Evolutionary conservation across 768 basidiomycete genomes (phyloP), one percentile per base, ranked within the genome.

Genomic region (Boletus vinaceobasis): DNA sequence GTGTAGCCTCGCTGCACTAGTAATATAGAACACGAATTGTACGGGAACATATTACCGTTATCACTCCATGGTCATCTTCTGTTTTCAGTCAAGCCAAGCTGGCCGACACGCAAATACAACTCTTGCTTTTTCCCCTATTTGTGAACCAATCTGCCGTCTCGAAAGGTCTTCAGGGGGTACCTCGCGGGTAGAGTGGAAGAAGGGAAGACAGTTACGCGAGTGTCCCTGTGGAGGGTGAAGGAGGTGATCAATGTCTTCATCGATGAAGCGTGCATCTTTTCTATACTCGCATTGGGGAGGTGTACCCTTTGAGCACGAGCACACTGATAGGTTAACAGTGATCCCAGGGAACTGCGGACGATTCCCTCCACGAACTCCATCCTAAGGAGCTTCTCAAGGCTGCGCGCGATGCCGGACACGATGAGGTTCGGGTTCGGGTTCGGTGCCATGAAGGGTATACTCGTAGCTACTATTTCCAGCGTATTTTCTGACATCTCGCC

Each of bases 321-420:
- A 4, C 15, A 19, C 32, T 15, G 33, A 43, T n/a, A 33, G 46
- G 2, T 36, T 67, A 43, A 62, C 23, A 1, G 9, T 42, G 6
- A 26, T 31, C 48, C 48, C 61, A 92, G 90, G 91, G 91, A 29
- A 86, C 85, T 29, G 80, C 71, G 14, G 95, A 97, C 71, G 77
- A 87, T 48, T 97, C 93, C 68, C 78, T 91, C 61, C n/a, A n/a
- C n/a, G n/a, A n/a, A n/a, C n/a, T n/a, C n/a, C n/a, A n/a, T n/a
- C 97, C 96, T 0, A 90, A 96, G 63, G 88, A 87, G 67, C 94
- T 98, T 68, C 70, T n/a, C n/a, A n/a, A n/a, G 61, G 90, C 88
- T 0, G 88, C 91, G 7, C 79, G 88, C 55, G 80, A 83, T 55
- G 79, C 83, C 6, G 88, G 90, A 5, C 81, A 88, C 61, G 82